phyloP scores from a whole-genome alignment of 768 basidiomycete species.

The Tulasnella sp. region DNA sequence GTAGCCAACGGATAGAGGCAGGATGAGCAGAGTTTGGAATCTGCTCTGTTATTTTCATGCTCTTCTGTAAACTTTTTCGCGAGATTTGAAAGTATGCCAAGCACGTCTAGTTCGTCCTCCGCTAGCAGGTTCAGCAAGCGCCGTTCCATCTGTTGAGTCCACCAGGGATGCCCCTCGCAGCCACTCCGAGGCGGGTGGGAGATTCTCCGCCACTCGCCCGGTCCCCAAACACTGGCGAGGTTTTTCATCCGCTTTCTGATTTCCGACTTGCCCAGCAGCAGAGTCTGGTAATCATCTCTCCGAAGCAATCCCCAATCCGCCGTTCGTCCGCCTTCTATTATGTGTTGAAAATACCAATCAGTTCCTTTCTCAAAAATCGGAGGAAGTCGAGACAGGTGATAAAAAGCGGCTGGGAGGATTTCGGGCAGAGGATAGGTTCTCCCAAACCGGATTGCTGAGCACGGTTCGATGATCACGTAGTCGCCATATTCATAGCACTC shows the following conservation, averaged over 20 bases:
- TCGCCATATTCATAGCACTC: background rate
- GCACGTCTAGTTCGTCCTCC: background rate
- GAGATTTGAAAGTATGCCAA: background rate
- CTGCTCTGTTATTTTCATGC: background rate
- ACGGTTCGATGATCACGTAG: background rate
- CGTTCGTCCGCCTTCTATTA: background rate
- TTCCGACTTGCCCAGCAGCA: background rate
- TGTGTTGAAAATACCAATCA: background rate
- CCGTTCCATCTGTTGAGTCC: background rate
- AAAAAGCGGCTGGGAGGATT: background rate
- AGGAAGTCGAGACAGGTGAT: background rate
- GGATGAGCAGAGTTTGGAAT: background rate
- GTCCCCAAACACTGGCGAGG: background rate
- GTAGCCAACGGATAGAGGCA: background rate
- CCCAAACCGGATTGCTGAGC: background rate
- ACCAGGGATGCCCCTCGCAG: background rate
- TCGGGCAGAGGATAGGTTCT: background rate
- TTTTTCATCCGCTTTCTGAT: background rate
- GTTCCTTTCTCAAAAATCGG: background rate
- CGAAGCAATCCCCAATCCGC: background rate
- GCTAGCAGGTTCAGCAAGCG: background rate
- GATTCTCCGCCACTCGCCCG: background rate
- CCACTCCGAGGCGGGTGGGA: background rate
- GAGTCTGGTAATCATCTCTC: background rate
- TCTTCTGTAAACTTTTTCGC: background rate